These are phyloP conservation scores for Colletotrichum limetticola DNA, from an alignment of 2,329 filamentous ascomycete species.

Conservation along the genomic window DNA sequence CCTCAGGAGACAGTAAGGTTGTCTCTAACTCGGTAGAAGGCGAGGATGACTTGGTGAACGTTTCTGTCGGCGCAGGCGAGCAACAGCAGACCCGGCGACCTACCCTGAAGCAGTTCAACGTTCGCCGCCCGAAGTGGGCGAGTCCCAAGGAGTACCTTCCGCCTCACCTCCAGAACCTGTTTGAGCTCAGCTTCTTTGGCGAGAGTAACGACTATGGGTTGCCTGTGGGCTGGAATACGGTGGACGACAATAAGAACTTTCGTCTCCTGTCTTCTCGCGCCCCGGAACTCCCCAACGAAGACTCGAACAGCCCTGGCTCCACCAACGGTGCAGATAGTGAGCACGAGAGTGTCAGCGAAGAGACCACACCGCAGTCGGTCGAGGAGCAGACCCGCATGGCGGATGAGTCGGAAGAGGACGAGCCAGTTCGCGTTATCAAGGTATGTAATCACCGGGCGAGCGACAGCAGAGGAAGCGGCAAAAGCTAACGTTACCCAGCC, in stretches of 20 bases:
- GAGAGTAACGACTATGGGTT: constrained; percentile 65
- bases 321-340: constrained; percentile 60
- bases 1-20: constrained; percentile 76
- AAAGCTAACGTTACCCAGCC: constrained; percentile 25
- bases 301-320: constrained; percentile 57
- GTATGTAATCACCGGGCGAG: constrained; percentile 40
- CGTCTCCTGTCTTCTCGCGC: constrained; percentile 60
- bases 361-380: constrained; percentile 45
- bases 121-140: constrained; percentile 63
- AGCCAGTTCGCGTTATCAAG: constrained; percentile 48
- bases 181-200: constrained; percentile 77
- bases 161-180: constrained; percentile 74
- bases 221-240: constrained; percentile 75
- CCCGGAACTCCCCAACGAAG: constrained; percentile 55
- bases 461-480: not conserved
- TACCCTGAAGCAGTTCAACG: constrained; percentile 59
- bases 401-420: constrained; percentile 69
- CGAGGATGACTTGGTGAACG: constrained; percentile 90
- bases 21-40: constrained; percentile 84
- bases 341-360: constrained; percentile 65
- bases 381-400: constrained; percentile 62
- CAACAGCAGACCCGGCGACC: constrained; percentile 43
- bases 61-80: constrained; percentile 79
- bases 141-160: constrained; percentile 68
- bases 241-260: constrained; percentile 69